Evolutionary conservation across 2,329 filamentous ascomycete genomes (phyloP).

Genomic region (Camillea tinctor): DNA sequence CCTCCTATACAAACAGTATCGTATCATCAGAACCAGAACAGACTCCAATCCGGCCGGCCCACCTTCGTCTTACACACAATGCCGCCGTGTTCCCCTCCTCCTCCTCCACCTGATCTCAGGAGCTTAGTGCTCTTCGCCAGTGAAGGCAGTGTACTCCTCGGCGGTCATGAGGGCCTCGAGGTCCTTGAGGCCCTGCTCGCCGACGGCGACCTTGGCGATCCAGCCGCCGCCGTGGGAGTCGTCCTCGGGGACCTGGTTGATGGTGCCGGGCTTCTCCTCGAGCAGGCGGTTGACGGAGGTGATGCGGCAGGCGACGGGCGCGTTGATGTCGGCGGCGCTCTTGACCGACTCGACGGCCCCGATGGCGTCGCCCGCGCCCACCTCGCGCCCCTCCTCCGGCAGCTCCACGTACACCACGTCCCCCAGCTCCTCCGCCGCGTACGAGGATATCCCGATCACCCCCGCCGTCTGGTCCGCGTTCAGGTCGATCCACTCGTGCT

Average conservation of each 20-base stretch:
- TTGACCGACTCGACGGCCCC: slow-evolving; percentile 98
- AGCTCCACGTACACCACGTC: slow-evolving; percentile 98
- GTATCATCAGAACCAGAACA: not conserved
- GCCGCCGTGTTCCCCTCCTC: not conserved
- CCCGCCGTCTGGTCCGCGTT: slow-evolving; percentile 79
- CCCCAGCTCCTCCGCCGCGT: slow-evolving; percentile 87
- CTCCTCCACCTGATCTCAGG: not conserved
- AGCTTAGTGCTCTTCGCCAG: slow-evolving; percentile 42
- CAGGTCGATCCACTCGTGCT: slow-evolving; percentile 97
- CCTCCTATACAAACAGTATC: not conserved
- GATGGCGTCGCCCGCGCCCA: slow-evolving; percentile 76
- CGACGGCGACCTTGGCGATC: slow-evolving; percentile 85
- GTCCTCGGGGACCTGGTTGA: slow-evolving; percentile 89
- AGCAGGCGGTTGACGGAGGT: slow-evolving; percentile 70
- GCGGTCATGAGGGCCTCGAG: slow-evolving; percentile 74
- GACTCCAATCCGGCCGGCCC: not conserved
- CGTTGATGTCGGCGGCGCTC: slow-evolving; percentile 95
- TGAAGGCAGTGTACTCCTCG: slow-evolving; percentile 76
- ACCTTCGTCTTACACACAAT: not conserved
- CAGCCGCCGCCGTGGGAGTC: slow-evolving; percentile 75
- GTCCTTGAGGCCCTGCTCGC: slow-evolving; percentile 63
- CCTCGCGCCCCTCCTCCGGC: slow-evolving; percentile 66
- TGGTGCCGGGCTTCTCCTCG: slow-evolving; percentile 79
- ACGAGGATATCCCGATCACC: slow-evolving; percentile 81
- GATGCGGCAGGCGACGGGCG: slow-evolving; percentile 77